Evolutionary conservation across 257 asterid genomes (phyloP).

Genomic region (Solanum boliviense): DNA sequence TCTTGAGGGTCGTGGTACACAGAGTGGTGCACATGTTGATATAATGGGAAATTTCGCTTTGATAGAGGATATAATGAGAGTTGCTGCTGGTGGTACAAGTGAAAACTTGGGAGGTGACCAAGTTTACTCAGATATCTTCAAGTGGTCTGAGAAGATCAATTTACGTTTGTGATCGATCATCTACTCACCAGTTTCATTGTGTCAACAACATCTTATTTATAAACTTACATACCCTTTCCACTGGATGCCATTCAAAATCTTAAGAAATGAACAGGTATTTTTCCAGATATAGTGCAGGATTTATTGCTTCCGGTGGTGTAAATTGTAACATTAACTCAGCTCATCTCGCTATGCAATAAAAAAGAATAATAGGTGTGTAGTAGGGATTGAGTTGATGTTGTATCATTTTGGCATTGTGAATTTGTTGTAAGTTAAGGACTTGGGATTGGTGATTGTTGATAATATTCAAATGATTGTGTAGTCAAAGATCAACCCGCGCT

Average conservation of each 20-base stretch:
- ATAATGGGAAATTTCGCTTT: constrained; percentile 82
- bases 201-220: background rate
- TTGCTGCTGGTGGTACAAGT: constrained; percentile 68
- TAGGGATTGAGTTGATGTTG: background rate
- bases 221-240: background rate
- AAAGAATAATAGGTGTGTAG: background rate
- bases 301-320: background rate
- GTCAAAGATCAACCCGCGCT: background rate
- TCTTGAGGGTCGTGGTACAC: constrained; percentile 84
- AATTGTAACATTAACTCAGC: background rate
- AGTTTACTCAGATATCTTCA: constrained; percentile 57
- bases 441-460: background rate
- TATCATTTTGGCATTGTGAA: background rate
- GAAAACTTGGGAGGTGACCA: constrained; percentile 71
- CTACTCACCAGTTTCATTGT: background rate
- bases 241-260: background rate
- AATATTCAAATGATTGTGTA: background rate
- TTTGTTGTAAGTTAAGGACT: background rate
- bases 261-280: background rate
- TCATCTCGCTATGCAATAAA: background rate
- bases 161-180: constrained; percentile 17
- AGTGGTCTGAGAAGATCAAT: constrained; percentile 67
- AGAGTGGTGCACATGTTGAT: constrained; percentile 86
- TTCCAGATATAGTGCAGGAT: background rate
- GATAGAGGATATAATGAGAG: constrained; percentile 63